A percentile compares a stretch with the other conserved stretches of the same genome.
These are phyloP conservation scores for Begonia loranthoides DNA, from an alignment of 306 rosid species.

Conservation along the genomic window DNA sequence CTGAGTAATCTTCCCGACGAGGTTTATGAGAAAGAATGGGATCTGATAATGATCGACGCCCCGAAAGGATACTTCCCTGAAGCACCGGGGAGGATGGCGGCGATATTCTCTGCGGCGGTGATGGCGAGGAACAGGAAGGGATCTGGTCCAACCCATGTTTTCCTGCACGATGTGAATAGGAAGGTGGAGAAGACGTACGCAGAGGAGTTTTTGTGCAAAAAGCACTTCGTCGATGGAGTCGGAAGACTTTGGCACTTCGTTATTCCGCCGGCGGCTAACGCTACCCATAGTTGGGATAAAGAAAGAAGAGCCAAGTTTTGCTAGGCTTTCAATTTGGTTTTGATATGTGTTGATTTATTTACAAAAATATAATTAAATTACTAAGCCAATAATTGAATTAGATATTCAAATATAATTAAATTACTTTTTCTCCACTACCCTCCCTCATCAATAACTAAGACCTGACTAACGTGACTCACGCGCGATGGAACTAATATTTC, in stretches of 20 bases:
- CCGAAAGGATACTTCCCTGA: constrained; percentile 69
- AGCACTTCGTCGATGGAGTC: constrained; percentile 30
- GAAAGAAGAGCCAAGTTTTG: constrained; percentile 18
- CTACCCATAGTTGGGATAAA: neutral
- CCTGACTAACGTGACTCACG: too few relatives aligned
- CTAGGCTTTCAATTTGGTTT: neutral
- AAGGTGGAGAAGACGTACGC: constrained; percentile 76
- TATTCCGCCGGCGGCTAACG: constrained; percentile 40
- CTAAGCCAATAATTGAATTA: too few relatives aligned
- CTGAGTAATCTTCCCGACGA: constrained; percentile 49
- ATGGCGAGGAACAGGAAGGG: constrained; percentile 61
- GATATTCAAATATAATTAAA: too few relatives aligned
- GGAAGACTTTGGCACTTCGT: constrained; percentile 80
- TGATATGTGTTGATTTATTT: too few relatives aligned
- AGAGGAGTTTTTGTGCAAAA: constrained; percentile 60
- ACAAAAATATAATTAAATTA: too few relatives aligned
- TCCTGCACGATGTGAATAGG: constrained; percentile 77
- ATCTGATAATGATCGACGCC: constrained; percentile 82
- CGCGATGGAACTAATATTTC: too few relatives aligned
- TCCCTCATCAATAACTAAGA: too few relatives aligned
- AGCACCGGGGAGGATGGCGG: constrained; percentile 88
- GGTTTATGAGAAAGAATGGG: constrained; percentile 81
- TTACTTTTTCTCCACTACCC: too few relatives aligned
- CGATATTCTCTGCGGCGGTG: constrained; percentile 78
- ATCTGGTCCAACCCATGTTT: constrained; percentile 73